Conservation (phyloP, 345 rosid species). For the Hibiscus trionum region DNA sequence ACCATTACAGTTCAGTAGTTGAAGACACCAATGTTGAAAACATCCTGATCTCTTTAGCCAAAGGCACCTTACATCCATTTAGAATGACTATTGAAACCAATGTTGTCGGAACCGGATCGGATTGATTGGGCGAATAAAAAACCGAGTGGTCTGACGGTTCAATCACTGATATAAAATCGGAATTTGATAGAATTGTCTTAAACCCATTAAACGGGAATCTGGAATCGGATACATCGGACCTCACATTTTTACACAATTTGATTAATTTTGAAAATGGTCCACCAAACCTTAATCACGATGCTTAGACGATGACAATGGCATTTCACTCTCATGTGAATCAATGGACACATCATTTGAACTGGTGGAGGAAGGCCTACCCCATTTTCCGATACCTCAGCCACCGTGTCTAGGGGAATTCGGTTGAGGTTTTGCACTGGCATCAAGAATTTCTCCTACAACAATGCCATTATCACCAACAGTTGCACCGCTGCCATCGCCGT, state of each 20-base stretch:
- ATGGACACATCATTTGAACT: neutral
- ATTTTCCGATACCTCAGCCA: neutral
- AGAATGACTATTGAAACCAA: no score
- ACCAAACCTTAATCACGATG: neutral
- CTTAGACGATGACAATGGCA: neutral
- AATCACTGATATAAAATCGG: no score
- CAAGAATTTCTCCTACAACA: neutral
- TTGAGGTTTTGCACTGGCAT: neutral
- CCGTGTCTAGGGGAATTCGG: neutral
- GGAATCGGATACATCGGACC: no score
- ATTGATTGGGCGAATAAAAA: no score
- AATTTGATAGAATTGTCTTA: no score
- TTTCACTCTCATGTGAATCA: slow-evolving; percentile 1
- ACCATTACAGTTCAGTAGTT: neutral
- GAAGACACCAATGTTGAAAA: neutral
- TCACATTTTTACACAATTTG: neutral
- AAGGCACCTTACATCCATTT: no score
- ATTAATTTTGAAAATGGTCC: neutral
- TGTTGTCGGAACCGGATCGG: no score
- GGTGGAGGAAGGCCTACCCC: neutral
- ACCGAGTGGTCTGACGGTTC: no score
- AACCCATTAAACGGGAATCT: no score
- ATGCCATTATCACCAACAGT: neutral
- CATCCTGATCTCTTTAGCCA: no score
- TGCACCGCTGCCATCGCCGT: neutral